Conservation (phyloP, 352 stramenopile species). For the Globisporangium abappressorium region DNA sequence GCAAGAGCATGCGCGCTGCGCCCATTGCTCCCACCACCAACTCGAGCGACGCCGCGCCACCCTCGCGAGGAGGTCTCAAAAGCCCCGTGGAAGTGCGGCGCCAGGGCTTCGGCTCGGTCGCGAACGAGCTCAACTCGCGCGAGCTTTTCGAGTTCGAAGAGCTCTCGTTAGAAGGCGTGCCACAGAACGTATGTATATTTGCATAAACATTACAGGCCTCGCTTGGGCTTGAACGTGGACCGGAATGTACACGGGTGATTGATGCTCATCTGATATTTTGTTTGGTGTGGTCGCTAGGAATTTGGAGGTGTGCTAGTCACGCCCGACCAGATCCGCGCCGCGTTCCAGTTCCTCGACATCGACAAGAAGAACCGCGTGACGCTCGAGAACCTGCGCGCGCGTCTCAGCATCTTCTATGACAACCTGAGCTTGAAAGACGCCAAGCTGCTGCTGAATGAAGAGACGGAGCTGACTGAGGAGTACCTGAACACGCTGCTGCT, state of each 20-base stretch:
- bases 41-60: background rate
- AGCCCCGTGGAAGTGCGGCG: conserved; percentile 5
- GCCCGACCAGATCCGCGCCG: conserved; percentile 75
- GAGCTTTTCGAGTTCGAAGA: conserved; percentile 10
- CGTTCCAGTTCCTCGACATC: conserved; percentile 90
- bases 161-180: conserved; percentile 2
- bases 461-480: conserved; percentile 66
- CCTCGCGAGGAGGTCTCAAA: background rate
- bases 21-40: background rate
- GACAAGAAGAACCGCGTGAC: conserved; percentile 80
- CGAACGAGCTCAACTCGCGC: conserved; percentile 11
- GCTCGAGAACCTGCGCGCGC: conserved; percentile 69
- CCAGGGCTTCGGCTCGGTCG: conserved; percentile 12
- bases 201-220: background rate
- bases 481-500: conserved; percentile 78
- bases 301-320: conserved; percentile 84
- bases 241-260: background rate
- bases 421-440: conserved; percentile 83
- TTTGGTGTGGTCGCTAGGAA: conserved; percentile 27
- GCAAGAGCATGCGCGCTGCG: conserved; percentile 3
- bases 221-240: background rate
- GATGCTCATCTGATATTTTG: background rate
- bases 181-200: conserved; percentile 8
- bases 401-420: conserved; percentile 87
- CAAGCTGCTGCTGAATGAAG: conserved; percentile 82